phyloP scores from a whole-genome alignment of 306 rosid species.

The Quercus robur region DNA sequence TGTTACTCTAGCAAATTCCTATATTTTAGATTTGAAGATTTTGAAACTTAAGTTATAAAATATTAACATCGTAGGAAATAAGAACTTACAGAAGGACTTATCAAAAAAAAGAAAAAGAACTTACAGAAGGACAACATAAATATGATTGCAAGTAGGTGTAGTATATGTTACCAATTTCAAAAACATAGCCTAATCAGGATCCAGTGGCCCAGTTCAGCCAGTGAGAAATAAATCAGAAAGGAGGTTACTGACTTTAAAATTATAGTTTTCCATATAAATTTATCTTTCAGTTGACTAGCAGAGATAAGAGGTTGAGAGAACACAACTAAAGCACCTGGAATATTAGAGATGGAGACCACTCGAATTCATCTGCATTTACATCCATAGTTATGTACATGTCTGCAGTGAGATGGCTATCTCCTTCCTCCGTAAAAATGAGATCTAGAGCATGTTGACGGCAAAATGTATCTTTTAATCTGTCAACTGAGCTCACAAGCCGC shows the following conservation, averaged over 20 bases:
- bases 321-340: slow-evolving; percentile 63
- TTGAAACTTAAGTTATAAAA: too few species aligned
- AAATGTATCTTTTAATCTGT: slow-evolving; percentile 87
- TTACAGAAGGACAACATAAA: not conserved
- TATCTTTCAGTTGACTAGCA: not conserved
- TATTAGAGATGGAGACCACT: slow-evolving; percentile 83
- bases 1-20: too few species aligned
- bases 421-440: slow-evolving; percentile 93
- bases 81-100: not conserved
- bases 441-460: slow-evolving; percentile 94
- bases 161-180: too few species aligned
- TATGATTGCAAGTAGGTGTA: too few species aligned
- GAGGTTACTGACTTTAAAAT: not conserved
- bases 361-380: slow-evolving; percentile 72
- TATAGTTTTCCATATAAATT: not conserved
- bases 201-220: too few species aligned
- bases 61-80: not conserved
- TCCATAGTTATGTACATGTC: slow-evolving; percentile 90
- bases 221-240: not conserved
- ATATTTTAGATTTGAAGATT: too few species aligned
- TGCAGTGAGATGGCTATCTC: slow-evolving; percentile 91
- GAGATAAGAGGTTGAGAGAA: too few species aligned
- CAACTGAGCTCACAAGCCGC: slow-evolving; percentile 80
- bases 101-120: not conserved
- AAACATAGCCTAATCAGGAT: too few species aligned